Evolutionary conservation across 441 rosid genomes (phyloP), one percentile per base, ranked within the genome.

Genomic region (Pelargonium citronellum): DNA sequence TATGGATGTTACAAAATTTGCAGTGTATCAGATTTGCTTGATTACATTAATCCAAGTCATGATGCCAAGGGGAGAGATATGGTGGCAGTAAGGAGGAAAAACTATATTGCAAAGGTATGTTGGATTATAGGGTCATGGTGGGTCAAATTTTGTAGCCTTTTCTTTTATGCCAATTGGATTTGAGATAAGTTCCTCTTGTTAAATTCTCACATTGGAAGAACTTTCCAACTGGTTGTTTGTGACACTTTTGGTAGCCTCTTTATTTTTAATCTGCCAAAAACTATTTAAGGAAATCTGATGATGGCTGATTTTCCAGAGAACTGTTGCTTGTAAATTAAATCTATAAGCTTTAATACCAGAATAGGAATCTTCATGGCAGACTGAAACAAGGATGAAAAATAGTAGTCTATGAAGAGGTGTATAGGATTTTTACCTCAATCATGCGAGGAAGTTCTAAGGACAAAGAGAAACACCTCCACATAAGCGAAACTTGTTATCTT

Each of bases 21-120:
- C 87, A 89, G 91, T 76, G 91, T 89, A 62, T 87, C 95, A 16
- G 95, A 89, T 78, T 83, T 89, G 73, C 90, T 89, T 34, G 91
- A 89, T 79, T 89, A 84, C 82, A 89, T 89, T 74, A 87, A 84
- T 79, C 91, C 90, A 72, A 86, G 82, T 79, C 86, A 87, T 60
- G 86, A 82, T 74, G 81, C 80, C 73, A 87, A 89, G 78, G 91
- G 87, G 63, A 86, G 86, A 75, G 86, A 77, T 69, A 77, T 77
- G 47, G 71, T 75, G 37, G 82, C 87, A 51, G 78, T 83, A 39
- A 87, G 79, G 84, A 86, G 90, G 79, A 89, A 81, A 79, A 80
- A 60, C 76, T 82, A 79, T 58, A 75, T 79, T 67, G 68, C 83
- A 75, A 87, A 86, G 90, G 95, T 89, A 79, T 69, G 73, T 8